Base-by-base conservation (phyloP, 345 rosid genomes). In the Murraya koenigii region DNA sequence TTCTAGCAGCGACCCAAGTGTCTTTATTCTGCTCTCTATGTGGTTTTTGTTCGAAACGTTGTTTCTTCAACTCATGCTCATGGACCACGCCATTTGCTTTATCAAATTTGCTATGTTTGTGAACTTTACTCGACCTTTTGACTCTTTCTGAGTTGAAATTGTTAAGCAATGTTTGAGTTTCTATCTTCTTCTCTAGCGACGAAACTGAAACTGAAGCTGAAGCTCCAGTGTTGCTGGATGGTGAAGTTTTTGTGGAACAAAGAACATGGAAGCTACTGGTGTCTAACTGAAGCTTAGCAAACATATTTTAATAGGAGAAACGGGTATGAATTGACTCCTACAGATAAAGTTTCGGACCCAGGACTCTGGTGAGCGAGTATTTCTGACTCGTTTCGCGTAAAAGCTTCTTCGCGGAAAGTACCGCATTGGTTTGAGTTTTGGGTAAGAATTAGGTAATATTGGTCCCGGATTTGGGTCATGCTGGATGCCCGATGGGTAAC, bases 251-350 rank as follows among this genome's bases (percentile, higher is more conserved):
- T 1, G 87, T 41, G 8, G 91, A 87, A 67, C 84, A 84, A 15
- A 87, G 80, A 63, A 85, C 20, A 22, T 74, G 84, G 83, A 90
- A 89, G 83, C 86, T 80, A 80, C 77, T 71, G 65, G 85, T 82
- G 70, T 89, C 90, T 23, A 83, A 76, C 72, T 85, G 92, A 70
- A 89, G 81, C 75, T 90, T 93, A 74, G 82, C 77, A 68, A 84
- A 86, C 97, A 93, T 94, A 58, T 23, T 56, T 56, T 3, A 9
- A 66, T 2, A 60, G 62, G 32, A 39, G 19, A 39, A 67, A 23
- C 23, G 71, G 19, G 19, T 41, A 52, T 32, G 3, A 23, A 74
- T 41, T 32, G 22, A 3, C 30, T 44, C 20, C 66, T 4, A 17
- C 14, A 72, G 14, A n/a, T 5, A 17, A 39, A 19, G 77, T 26